Percentiles rank a stretch among this genome's conserved stretches.
These are phyloP conservation scores for Lodderomyces beijingensis DNA, from an alignment of 1,139 yeast species.

Conservation along the genomic window DNA sequence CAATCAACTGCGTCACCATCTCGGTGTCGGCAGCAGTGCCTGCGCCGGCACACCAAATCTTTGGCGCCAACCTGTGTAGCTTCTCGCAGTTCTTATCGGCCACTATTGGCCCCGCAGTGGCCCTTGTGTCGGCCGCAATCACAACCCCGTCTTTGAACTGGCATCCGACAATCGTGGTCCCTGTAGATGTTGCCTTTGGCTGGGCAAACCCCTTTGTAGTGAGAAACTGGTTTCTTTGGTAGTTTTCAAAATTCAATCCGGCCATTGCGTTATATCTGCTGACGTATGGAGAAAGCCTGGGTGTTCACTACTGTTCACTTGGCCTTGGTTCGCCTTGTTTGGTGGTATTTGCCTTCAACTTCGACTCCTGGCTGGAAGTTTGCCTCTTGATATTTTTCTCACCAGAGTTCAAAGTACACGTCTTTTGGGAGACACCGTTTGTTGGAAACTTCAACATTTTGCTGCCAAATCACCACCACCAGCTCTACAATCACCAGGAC, in stretches of 20 bases:
- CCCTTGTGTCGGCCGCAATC: slow-evolving; percentile 97
- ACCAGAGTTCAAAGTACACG: neutral
- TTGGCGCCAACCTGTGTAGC: slow-evolving; percentile 85
- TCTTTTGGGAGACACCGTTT: too few species aligned
- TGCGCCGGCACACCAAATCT: slow-evolving; percentile 99
- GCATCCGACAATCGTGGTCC: slow-evolving; percentile 97
- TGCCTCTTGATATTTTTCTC: too few species aligned
- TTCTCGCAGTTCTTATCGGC: slow-evolving; percentile 98
- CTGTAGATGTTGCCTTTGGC: slow-evolving; percentile 93
- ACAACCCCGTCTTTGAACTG: slow-evolving; percentile 90
- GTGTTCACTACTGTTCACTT: too few species aligned
- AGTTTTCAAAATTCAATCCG: slow-evolving; percentile 90
- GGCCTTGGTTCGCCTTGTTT: neutral
- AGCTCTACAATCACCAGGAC: too few species aligned
- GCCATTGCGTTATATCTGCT: slow-evolving; percentile 59
- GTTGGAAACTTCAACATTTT: too few species aligned
- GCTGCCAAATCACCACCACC: too few species aligned
- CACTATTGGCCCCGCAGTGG: slow-evolving; percentile 92
- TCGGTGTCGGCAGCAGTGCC: slow-evolving; percentile 99
- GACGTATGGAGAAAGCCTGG: too few species aligned
- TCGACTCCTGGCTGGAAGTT: too few species aligned
- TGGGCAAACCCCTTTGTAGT: slow-evolving; percentile 67
- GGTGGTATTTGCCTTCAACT: neutral
- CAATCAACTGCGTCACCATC: slow-evolving; percentile 88
- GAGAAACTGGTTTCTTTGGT: slow-evolving; percentile 77